These are phyloP conservation scores for Lactarius indigo DNA, from an alignment of 768 basidiomycete species.

Conservation along the genomic window DNA sequence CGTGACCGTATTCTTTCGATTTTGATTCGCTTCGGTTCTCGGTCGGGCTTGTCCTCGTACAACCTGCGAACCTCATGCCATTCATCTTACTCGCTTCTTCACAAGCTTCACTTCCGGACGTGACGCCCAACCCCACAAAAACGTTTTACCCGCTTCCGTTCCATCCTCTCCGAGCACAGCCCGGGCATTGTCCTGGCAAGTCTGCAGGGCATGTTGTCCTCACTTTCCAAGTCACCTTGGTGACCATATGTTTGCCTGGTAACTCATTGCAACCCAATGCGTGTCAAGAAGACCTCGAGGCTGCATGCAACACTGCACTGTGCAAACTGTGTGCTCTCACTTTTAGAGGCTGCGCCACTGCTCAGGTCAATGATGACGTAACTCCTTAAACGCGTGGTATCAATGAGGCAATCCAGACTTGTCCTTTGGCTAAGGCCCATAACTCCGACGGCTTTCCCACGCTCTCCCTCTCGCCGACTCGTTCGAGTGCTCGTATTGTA, in stretches of 20 bases:
- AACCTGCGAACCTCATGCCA: slow-evolving; percentile 4
- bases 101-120: not conserved
- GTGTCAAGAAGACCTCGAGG: not conserved
- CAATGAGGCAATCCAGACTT: slow-evolving; percentile 9
- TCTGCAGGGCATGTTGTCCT: slow-evolving; percentile 11
- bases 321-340: not conserved
- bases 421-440: not conserved
- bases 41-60: not conserved
- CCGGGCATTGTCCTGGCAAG: not conserved
- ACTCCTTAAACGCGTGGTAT: not conserved
- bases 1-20: slow-evolving; percentile 10
- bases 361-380: slow-evolving; percentile 13
- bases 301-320: not conserved
- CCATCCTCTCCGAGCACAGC: slow-evolving; percentile 21
- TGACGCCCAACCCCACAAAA: not conserved
- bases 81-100: not conserved
- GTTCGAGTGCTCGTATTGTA: not conserved
- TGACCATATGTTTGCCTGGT: slow-evolving; percentile 2
- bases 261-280: not conserved
- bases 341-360: not conserved
- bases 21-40: not conserved
- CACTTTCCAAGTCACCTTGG: slow-evolving; percentile 17
- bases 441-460: slow-evolving; percentile 3
- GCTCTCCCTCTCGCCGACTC: not conserved
- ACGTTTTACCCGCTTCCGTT: slow-evolving; percentile 12